These are phyloP conservation scores for Populus nigra DNA, from an alignment of 345 rosid species.

Conservation along the genomic window DNA sequence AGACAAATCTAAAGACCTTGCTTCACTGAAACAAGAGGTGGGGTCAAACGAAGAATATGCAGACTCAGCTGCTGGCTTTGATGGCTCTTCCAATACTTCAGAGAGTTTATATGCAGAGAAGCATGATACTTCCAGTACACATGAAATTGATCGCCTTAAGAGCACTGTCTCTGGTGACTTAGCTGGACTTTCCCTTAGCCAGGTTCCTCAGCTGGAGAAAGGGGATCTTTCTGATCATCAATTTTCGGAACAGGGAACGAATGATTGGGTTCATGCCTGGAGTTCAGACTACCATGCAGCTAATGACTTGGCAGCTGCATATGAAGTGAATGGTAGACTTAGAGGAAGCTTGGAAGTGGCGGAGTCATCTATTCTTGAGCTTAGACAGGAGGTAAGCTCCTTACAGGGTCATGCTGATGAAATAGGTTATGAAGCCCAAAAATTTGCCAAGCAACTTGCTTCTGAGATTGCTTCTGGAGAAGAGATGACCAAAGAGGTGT, in stretches of 20 bases:
- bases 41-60: constrained; percentile 49
- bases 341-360: constrained; percentile 76
- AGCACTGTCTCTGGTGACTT: constrained; percentile 72
- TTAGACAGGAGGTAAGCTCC: constrained; percentile 67
- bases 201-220: constrained; percentile 55
- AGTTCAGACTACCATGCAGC: constrained; percentile 64
- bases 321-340: constrained; percentile 75
- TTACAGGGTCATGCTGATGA: constrained; percentile 68
- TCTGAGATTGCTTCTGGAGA: constrained; percentile 84
- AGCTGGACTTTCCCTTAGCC: constrained; percentile 51
- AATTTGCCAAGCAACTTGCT: constrained; percentile 62
- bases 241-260: constrained; percentile 42
- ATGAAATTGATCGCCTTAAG: constrained; percentile 75
- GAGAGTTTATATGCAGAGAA: constrained; percentile 79
- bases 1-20: constrained; percentile 52
- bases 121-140: constrained; percentile 67
- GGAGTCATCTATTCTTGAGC: constrained; percentile 72
- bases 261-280: constrained; percentile 68
- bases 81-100: constrained; percentile 87
- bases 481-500: constrained; percentile 68
- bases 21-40: constrained; percentile 44
- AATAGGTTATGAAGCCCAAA: constrained; percentile 65
- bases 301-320: constrained; percentile 53
- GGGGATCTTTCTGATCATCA: constrained; percentile 49
- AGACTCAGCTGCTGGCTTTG: constrained; percentile 70